A percentile compares a stretch with the other conserved stretches of the same genome.
These are phyloP conservation scores for Coemansia sp. DNA, from an alignment of 192 early-diverging fungal genomes.

Conservation along the genomic window DNA sequence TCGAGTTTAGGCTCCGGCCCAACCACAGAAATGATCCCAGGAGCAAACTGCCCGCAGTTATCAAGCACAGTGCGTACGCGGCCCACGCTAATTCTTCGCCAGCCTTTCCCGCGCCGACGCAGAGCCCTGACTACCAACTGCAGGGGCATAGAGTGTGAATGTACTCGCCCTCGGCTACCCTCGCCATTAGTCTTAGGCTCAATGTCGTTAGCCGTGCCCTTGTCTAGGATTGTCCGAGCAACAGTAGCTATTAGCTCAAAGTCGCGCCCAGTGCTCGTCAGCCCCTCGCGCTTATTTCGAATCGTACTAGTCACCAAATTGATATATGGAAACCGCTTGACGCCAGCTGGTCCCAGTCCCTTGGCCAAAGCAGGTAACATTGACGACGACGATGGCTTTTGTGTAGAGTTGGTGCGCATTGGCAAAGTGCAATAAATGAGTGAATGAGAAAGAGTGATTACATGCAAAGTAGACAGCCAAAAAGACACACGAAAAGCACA, in stretches of 20 bases:
- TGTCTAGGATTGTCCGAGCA: not conserved
- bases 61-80: not conserved
- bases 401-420: not conserved
- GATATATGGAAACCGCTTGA: constrained; percentile 30
- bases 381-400: not conserved
- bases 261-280: not conserved
- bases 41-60: not conserved
- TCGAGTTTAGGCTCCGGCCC: not conserved
- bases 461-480: not conserved
- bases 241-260: not conserved
- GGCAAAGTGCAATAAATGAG: not conserved
- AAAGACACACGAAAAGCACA: no score
- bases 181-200: not conserved
- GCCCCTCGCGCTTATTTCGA: not conserved
- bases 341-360: constrained; percentile 18
- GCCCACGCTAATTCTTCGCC: not conserved
- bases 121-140: not conserved
- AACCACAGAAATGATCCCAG: not conserved
- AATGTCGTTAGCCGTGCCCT: not conserved
- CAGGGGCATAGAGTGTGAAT: not conserved
- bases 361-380: constrained; percentile 3
- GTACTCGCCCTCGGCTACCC: not conserved
- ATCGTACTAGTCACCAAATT: constrained; percentile 9
- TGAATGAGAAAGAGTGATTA: not conserved
- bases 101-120: not conserved